phyloP scores from a whole-genome alignment of 805 yeast genomes.

The Wickerhamomyces silvicola region DNA sequence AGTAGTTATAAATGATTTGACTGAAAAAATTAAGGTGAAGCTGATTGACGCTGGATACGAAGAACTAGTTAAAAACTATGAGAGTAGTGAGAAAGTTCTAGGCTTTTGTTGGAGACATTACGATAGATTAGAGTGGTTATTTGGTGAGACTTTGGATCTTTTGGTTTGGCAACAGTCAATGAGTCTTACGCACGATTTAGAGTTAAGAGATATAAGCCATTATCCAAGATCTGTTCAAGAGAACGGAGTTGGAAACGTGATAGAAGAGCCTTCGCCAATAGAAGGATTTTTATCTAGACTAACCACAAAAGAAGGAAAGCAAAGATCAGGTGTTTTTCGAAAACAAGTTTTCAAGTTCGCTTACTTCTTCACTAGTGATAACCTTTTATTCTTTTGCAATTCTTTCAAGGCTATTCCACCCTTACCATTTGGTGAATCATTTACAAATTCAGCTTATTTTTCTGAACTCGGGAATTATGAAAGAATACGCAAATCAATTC shows the following conservation, averaged over 20 bases:
- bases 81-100: slow-evolving; percentile 24
- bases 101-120: slow-evolving; percentile 62
- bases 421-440: slow-evolving; percentile 29
- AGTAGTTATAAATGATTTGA: slow-evolving; percentile 32
- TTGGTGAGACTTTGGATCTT: slow-evolving; percentile 36
- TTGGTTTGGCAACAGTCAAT: slow-evolving; percentile 39
- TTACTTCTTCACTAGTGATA: slow-evolving; percentile 59
- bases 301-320: slow-evolving; percentile 43
- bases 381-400: slow-evolving; percentile 52
- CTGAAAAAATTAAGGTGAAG: slow-evolving; percentile 29
- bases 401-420: slow-evolving; percentile 60
- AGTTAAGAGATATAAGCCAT: slow-evolving; percentile 44
- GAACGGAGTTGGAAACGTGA: slow-evolving; percentile 11
- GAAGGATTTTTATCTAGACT: slow-evolving; percentile 75
- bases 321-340: slow-evolving; percentile 24
- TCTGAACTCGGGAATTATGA: slow-evolving; percentile 21
- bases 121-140: slow-evolving; percentile 70
- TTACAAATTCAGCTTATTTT: slow-evolving; percentile 21
- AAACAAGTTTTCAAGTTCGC: slow-evolving; percentile 44
- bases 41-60: slow-evolving; percentile 23
- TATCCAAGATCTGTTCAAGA: slow-evolving; percentile 29
- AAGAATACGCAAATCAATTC: slow-evolving; percentile 21
- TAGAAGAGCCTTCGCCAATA: slow-evolving; percentile 60
- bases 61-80: slow-evolving; percentile 19
- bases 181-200: slow-evolving; percentile 45